Conservation (phyloP, 805 yeast species). For the Torulaspora microellipsoides region DNA sequence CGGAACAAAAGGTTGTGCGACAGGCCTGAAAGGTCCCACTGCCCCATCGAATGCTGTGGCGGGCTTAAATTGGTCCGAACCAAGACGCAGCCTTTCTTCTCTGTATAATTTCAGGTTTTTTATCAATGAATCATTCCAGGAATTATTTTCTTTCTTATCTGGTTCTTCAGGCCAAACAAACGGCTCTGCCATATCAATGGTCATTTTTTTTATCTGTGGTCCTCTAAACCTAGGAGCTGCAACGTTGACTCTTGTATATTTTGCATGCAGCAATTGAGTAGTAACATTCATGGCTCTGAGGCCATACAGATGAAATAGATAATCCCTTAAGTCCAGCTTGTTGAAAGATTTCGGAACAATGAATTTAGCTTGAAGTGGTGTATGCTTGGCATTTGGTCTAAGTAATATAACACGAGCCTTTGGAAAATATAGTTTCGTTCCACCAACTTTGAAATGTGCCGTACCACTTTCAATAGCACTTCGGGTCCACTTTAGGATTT, state of each 20-base stretch:
- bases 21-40: constrained; percentile 51
- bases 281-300: constrained; percentile 85
- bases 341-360: constrained; percentile 91
- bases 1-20: constrained; percentile 64
- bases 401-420: constrained; percentile 73
- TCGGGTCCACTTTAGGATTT: constrained; percentile 36
- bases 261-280: constrained; percentile 74
- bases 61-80: constrained; percentile 68
- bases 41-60: constrained; percentile 69
- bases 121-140: constrained; percentile 39
- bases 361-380: constrained; percentile 96
- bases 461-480: constrained; percentile 55
- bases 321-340: constrained; percentile 91
- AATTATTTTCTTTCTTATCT: constrained; percentile 35
- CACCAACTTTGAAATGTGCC: constrained; percentile 83
- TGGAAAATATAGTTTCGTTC: constrained; percentile 74
- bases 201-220: constrained; percentile 90
- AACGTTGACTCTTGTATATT: constrained; percentile 55
- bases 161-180: constrained; percentile 87
- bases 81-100: constrained; percentile 47
- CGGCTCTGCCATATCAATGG: constrained; percentile 92
- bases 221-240: constrained; percentile 65
- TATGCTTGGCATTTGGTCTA: constrained; percentile 92
- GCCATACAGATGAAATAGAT: constrained; percentile 84
- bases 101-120: constrained; percentile 50